Conservation (phyloP, 495 filamentous ascomycete genomes). For the Ramalina peruviana region DNA sequence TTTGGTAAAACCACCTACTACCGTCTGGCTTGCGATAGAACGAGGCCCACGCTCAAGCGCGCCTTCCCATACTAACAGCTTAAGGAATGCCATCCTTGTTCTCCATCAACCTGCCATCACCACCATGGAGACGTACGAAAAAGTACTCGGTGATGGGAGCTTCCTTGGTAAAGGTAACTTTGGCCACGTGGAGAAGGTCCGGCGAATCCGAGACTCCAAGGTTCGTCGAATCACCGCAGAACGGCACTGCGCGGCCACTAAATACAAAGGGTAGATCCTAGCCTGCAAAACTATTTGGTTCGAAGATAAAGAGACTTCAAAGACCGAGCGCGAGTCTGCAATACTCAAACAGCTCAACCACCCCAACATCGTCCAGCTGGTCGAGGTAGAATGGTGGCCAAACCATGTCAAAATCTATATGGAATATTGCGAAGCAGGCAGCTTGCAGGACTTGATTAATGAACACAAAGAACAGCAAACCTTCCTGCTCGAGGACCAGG, state of each 20-base stretch:
- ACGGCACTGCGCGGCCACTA: no score
- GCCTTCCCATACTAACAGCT: no score
- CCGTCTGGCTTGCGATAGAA: no score
- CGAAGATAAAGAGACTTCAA: neutral
- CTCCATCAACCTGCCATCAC: no score
- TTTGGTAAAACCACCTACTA: no score
- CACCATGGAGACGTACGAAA: no score
- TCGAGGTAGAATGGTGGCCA: neutral
- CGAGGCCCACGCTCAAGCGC: no score
- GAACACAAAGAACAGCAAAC: neutral
- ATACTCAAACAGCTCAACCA: neutral
- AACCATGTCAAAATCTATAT: neutral
- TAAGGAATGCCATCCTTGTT: no score
- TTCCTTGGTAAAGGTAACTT: no score
- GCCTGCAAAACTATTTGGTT: neutral
- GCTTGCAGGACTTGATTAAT: constrained; percentile 1
- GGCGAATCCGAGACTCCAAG: no score
- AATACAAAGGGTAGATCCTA: neutral
- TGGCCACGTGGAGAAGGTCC: no score
- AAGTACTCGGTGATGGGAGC: no score
- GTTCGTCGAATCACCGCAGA: neutral
- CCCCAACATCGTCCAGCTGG: neutral
- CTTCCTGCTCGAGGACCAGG: neutral
- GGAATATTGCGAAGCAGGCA: neutral
- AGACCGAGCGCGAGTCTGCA: neutral